These are phyloP conservation scores for Pyrenula aspistea DNA, from an alignment of 495 filamentous ascomycete genomes.

Conservation along the genomic window DNA sequence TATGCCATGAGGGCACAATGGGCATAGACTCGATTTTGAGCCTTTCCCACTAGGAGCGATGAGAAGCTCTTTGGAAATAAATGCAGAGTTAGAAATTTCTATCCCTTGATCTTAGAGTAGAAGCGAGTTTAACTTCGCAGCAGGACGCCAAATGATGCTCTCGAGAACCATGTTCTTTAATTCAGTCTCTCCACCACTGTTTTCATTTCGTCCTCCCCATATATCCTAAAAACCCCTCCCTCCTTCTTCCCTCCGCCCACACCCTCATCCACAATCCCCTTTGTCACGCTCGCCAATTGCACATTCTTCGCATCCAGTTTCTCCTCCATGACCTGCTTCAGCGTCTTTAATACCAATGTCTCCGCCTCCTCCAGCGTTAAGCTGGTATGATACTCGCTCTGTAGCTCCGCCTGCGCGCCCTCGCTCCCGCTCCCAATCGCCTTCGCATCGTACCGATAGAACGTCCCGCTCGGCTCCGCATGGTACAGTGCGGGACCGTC, in stretches of 20 bases:
- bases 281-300: slow-evolving; percentile 93
- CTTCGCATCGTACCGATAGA: slow-evolving; percentile 98
- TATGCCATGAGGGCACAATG: too few species aligned
- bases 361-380: slow-evolving; percentile 89
- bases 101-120: too few species aligned
- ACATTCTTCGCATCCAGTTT: slow-evolving; percentile 98
- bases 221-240: slow-evolving; percentile 79
- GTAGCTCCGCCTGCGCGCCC: slow-evolving; percentile 92
- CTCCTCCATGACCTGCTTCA: slow-evolving; percentile 99
- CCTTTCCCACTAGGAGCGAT: too few species aligned
- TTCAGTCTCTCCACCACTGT: slow-evolving; percentile 65
- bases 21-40: too few species aligned
- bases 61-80: too few species aligned
- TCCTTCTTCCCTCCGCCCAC: not conserved
- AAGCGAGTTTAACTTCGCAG: not conserved
- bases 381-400: slow-evolving; percentile 98
- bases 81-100: too few species aligned
- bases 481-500: slow-evolving; percentile 96
- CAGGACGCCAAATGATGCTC: not conserved
- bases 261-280: slow-evolving; percentile 41
- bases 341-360: slow-evolving; percentile 87
- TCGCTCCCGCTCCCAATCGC: slow-evolving; percentile 94
- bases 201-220: slow-evolving; percentile 93
- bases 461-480: slow-evolving; percentile 93
- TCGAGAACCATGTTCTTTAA: slow-evolving; percentile 22